Base-by-base conservation (phyloP, 306 rosid genomes). In the Gynostemma pentaphyllum region DNA sequence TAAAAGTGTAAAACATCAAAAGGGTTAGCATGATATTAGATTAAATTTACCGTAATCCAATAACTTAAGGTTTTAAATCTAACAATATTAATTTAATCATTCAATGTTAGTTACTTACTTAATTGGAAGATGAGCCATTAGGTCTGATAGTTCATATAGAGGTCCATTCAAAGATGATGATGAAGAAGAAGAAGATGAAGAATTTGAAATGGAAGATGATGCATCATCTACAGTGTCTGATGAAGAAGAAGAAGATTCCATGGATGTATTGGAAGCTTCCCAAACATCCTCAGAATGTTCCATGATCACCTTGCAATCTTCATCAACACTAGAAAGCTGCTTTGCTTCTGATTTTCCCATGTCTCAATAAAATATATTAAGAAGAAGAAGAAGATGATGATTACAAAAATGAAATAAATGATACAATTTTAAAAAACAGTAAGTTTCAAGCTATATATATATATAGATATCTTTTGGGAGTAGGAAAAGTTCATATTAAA, bases 61-160 rank as follows among this genome's bases (percentile, higher is more conserved):
- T n/a, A n/a, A n/a, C n/a, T n/a, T n/a, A n/a, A n/a, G n/a, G n/a
- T n/a, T n/a, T n/a, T n/a, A n/a, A n/a, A n/a, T n/a, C n/a, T n/a
- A n/a, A n/a, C n/a, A n/a, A n/a, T n/a, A n/a, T n/a, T n/a, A n/a
- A n/a, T n/a, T n/a, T n/a, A n/a, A n/a, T n/a, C n/a, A n/a, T n/a
- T n/a, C n/a, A n/a, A n/a, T n/a, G n/a, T n/a, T n/a, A n/a, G n/a
- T 56, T 23, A 67, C 81, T 61, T 83, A 90, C 99, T 86, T 88
- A 1, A 92, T 69, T 7, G 99, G 99, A 9, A 92, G 96, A 60
- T 86, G 83, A 36, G 62, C 70, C 90, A 88, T 77, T 71, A 92
- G 95, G 45, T 86, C 94, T 16, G 95, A 76, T 37, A 92, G 44
- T 45, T 84, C 87, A 72, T 50, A 82, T 1, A 88, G 73, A 61